phyloP scores from a whole-genome alignment of 306 rosid genomes.

The cucumber (Cucumis sativus) region Cucumber_9930_V3 NC_026655.2:24609501-24610000 shows the following conservation, averaged over 20 bases:
- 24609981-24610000: background rate
- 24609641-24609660: background rate
- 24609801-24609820: background rate
- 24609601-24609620: background rate
- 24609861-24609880: too few species aligned
- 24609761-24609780: background rate
- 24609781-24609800: background rate
- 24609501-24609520: too few species aligned
- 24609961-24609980: background rate
- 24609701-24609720: background rate
- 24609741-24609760: constrained; percentile 1
- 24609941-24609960: background rate
- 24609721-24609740: background rate
- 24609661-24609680: background rate
- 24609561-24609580: too few species aligned
- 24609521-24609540: too few species aligned
- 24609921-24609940: constrained; percentile 1
- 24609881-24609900: too few species aligned
- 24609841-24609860: too few species aligned
- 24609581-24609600: background rate
- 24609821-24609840: background rate
- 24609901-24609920: background rate
- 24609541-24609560: too few species aligned
- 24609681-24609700: background rate
- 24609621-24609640: background rate